These are phyloP conservation scores for Gyrodon tennesseensis DNA, from an alignment of 1,284 basidiomycete species.

Conservation along the genomic window DNA sequence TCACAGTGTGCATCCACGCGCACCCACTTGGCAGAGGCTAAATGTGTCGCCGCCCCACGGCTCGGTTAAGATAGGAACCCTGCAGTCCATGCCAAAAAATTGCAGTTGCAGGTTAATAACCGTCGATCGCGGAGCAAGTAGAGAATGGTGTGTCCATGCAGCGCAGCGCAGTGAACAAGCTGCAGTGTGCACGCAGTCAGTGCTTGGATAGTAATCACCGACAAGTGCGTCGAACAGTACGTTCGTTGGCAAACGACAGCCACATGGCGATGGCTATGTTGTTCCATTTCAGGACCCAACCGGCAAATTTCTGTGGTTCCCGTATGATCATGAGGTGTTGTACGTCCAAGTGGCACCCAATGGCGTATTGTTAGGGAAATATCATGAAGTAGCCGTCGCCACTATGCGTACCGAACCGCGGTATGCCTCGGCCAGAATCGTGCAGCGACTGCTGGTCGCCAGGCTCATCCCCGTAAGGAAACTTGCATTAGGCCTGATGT, in stretches of 20 bases:
- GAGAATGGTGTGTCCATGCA: not conserved
- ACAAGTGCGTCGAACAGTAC: not conserved
- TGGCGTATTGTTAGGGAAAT: not conserved
- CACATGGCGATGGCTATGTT: constrained; percentile 1
- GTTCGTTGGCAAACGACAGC: not conserved
- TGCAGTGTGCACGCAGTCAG: not conserved
- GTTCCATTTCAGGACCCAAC: not conserved
- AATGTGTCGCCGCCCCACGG: not conserved
- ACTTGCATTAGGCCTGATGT: constrained; percentile 5
- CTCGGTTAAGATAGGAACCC: not conserved
- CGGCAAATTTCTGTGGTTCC: constrained; percentile 8
- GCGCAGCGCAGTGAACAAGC: not conserved
- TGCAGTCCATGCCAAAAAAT: not conserved
- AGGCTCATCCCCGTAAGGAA: not conserved
- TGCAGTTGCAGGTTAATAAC: constrained; percentile 8
- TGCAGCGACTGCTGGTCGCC: not conserved
- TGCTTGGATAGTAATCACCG: not conserved
- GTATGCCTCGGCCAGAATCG: no score
- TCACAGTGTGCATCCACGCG: not conserved
- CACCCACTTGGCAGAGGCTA: not conserved
- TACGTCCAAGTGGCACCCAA: not conserved
- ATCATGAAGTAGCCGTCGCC: not conserved
- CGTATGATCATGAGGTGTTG: not conserved
- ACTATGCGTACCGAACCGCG: no score
- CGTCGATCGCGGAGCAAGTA: constrained; percentile 8